Evolutionary conservation across 768 basidiomycete species (phyloP), one percentile per base, ranked within the genome.

Genomic region (Suillus discolor): DNA sequence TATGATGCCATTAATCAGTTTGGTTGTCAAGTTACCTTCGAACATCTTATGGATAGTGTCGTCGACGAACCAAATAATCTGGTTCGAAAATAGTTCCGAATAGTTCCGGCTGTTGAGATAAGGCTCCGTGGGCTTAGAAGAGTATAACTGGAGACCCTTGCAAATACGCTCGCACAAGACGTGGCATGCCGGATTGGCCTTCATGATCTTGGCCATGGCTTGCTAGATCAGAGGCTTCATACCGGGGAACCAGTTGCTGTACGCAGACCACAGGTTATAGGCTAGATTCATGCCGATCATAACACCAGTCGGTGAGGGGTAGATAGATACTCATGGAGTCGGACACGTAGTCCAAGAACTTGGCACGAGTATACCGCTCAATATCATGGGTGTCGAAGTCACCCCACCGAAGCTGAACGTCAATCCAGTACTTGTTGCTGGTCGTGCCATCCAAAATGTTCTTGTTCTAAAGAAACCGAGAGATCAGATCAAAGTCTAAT

Each of bases 11-110:
- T 97, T 98, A 82, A 99, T 97, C 7, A 97, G 97, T 78, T 99
- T 99, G 20, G 97, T 99, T 8, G 96, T 99, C 87, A 99, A 87
- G 80, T 99, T 99, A 74, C 97, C 97, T 81, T 99, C 97, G 79
- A 99, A 99, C 8, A 97, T 99, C 85, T 98, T 98, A 84, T 99
- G 97, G 75, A 97, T 97, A 18, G 97, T 99, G 75, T 99, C 97
- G 72, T 99, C 97, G 68, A 99, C 96, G 73, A 99, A 99, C 97
- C 94, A 98, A 65, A 97, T 97, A 75, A 99, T 98, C 78, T 99
- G 97, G 79, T 99, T 99, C 2, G 94, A 96, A 84, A 97, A 97
- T 59, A 97, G 78, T 78, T 97, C 95, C 3, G 95, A 96, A 77
- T 96, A 96, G 76, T 96, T 95, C 82, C 96, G 96, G 73, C 96